Evolutionary conservation across 192 early-diverging fungal genomes (phyloP), one percentile per base, ranked within the genome.

Genomic region (Oehlia diaphana): DNA sequence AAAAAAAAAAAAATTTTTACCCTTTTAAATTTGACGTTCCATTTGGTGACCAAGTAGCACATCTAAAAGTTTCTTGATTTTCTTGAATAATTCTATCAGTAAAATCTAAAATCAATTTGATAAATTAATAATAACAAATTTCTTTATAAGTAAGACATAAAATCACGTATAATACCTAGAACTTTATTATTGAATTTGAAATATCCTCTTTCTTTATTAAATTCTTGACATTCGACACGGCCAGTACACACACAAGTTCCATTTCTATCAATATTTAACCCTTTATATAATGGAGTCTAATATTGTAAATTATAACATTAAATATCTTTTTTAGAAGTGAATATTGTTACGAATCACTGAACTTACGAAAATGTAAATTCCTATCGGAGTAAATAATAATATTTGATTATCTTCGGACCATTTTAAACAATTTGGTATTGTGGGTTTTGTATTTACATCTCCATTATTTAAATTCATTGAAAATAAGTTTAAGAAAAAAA

Each of bases 331-430:
- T 58, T 33, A 19, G 2, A 8, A 65, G 26, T 35, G 6, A 63
- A 3, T 8, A 33, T 12, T 35, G 7, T 3, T 33, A 35, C 64
- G 9, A 65, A 37, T 3, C 7, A 13, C 2, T 26, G 16, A 71
- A 67, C 76, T 68, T 61, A 78, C 76, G 33, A 44, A 68, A 78
- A 78, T 68, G 42, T 78, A 49, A 26, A 78, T 28, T 16, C n/a
- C 64, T 50, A 65, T 47, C 14, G 76, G 76, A 42, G 76, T n/a
- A 9, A 78, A 21, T 3, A 68, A 44, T 9, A 42, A 53, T 67
- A 78, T 68, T 33, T 78, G 63, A 67, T 78, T 78, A 49, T 78
- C 76, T 47, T 78, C 47, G 19, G 76, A 78, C 76, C 76, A 78
- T 47, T 78, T 44, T 9, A 78, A 35, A 42, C 53, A 68, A 53